Evolutionary conservation across 306 rosid species (phyloP).

Genomic region (Erythrophleum fordii): DNA sequence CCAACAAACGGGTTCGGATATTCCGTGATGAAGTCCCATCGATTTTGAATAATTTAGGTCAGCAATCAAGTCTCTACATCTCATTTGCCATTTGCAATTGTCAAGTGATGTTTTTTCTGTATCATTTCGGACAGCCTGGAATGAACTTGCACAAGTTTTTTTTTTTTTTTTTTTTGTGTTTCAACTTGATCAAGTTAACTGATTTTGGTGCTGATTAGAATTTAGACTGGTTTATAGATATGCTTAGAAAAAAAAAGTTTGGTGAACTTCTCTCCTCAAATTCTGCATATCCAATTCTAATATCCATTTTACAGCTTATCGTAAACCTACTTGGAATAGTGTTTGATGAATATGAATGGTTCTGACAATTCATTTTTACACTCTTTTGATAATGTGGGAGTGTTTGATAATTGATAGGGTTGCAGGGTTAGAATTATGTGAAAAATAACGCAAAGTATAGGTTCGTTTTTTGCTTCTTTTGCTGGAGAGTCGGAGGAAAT

Average conservation of each 20-base stretch:
- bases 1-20: slow-evolving; percentile 69
- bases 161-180: too few species aligned
- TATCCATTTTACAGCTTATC: background rate
- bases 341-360: background rate
- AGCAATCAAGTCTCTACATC: slow-evolving; percentile 17
- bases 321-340: background rate
- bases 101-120: background rate
- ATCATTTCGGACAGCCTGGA: background rate
- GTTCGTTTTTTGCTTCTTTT: background rate
- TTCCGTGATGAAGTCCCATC: slow-evolving; percentile 73
- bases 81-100: background rate
- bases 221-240: background rate
- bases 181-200: background rate
- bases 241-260: background rate
- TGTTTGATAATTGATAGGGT: background rate
- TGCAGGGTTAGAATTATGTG: background rate
- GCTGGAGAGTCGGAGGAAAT: background rate
- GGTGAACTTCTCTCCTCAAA: background rate
- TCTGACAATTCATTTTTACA: background rate
- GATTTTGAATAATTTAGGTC: slow-evolving; percentile 60
- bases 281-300: background rate
- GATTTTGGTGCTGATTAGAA: background rate
- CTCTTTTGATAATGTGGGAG: background rate
- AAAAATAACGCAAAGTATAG: background rate
- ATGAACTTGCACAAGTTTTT: background rate